phyloP scores from a whole-genome alignment of 306 rosid genomes.

The Rubus parviflorus region DNA sequence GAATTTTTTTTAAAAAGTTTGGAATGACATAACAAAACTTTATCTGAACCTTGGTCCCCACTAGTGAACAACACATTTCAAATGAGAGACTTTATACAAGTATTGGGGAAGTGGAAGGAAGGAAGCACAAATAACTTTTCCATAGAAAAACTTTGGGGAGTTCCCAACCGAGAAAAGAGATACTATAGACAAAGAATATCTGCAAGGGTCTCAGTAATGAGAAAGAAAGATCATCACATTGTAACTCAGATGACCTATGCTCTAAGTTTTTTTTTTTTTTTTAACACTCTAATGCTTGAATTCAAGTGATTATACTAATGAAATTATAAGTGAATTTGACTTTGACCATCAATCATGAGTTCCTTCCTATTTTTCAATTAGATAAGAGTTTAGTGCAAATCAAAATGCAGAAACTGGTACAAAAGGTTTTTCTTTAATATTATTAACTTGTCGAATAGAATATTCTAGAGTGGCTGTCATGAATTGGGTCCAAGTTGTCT shows the following conservation, averaged over 20 bases:
- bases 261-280: background rate
- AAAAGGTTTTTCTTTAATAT: background rate
- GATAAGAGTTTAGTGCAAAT: background rate
- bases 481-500: constrained; percentile 1
- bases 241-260: background rate
- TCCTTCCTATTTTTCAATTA: background rate
- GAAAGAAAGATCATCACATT: background rate
- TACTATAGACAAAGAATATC: background rate
- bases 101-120: background rate
- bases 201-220: background rate
- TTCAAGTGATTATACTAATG: no score
- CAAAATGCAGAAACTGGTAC: background rate
- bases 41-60: constrained; percentile 1
- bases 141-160: background rate
- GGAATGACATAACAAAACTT: background rate
- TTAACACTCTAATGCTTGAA: no score
- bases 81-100: constrained; percentile 3
- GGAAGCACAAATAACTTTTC: background rate
- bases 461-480: background rate
- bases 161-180: constrained; percentile 5
- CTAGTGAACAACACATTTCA: background rate
- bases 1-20: background rate
- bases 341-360: background rate
- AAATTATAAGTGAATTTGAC: background rate
- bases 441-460: background rate